Conservation (phyloP, 768 basidiomycete species). For the Ramaria sp. region DNA sequence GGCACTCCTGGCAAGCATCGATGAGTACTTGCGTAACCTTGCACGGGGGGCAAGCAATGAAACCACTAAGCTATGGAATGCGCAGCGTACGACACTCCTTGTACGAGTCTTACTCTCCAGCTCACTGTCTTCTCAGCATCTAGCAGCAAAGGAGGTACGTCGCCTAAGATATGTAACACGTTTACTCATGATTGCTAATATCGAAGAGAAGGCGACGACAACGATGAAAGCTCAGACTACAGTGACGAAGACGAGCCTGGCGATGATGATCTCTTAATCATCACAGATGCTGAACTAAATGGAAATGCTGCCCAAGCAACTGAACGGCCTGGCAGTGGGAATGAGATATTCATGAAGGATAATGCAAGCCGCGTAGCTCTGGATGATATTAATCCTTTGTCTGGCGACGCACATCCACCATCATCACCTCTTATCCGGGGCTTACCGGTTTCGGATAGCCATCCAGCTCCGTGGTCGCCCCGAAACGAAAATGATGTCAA, state of each 20-base stretch:
- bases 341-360: not conserved
- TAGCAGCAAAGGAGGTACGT: not conserved
- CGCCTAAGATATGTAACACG: not conserved
- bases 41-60: constrained; percentile 2
- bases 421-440: too few species aligned
- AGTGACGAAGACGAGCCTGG: not conserved
- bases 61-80: constrained; percentile 2
- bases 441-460: too few species aligned
- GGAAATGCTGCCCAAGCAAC: not conserved
- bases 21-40: constrained; percentile 3
- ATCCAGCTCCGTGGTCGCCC: too few species aligned
- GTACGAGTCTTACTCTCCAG: not conserved
- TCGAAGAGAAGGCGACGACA: not conserved
- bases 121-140: not conserved
- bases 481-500: too few species aligned
- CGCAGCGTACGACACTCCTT: not conserved
- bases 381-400: not conserved
- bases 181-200: too few species aligned
- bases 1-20: constrained; percentile 4
- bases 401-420: too few species aligned
- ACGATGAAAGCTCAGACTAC: constrained; percentile 2
- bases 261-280: not conserved
- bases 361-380: not conserved
- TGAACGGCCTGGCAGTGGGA: not conserved
- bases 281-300: not conserved